Percentiles rank a stretch among this genome's conserved stretches.
phyloP scores from a whole-genome alignment of 768 basidiomycete genomes.

The Psilocybe cubensis region DNA sequence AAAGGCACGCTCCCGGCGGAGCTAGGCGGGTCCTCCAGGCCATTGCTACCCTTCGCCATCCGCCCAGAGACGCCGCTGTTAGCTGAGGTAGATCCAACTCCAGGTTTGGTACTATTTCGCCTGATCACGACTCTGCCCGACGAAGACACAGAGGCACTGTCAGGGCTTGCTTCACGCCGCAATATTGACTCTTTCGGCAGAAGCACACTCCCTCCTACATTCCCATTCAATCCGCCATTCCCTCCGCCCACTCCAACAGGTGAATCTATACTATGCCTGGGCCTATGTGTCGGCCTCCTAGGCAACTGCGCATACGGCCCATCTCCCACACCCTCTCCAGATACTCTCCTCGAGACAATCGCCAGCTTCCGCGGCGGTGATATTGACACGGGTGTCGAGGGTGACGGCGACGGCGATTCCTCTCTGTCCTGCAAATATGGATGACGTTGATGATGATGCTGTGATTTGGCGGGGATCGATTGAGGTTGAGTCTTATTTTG shows the following conservation, averaged over 20 bases:
- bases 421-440: background rate
- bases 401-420: background rate
- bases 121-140: slow-evolving; percentile 54
- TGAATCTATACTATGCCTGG: slow-evolving; percentile 66
- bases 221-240: background rate
- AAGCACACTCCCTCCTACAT: slow-evolving; percentile 20
- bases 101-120: slow-evolving; percentile 59
- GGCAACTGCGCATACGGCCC: background rate
- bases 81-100: slow-evolving; percentile 17
- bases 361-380: slow-evolving; percentile 61
- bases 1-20: slow-evolving; percentile 53
- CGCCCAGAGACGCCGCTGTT: slow-evolving; percentile 1
- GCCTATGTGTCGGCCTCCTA: slow-evolving; percentile 63
- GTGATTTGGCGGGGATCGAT: slow-evolving; percentile 12
- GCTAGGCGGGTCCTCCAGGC: slow-evolving; percentile 37
- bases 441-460: background rate
- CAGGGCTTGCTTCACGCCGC: slow-evolving; percentile 62
- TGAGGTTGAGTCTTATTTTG: slow-evolving; percentile 10
- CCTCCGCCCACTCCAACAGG: slow-evolving; percentile 17
- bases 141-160: slow-evolving; percentile 39
- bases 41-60: background rate
- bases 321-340: slow-evolving; percentile 38
- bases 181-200: slow-evolving; percentile 52
- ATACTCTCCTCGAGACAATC: slow-evolving; percentile 42
- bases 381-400: slow-evolving; percentile 30